A percentile compares a stretch with the other conserved stretches of the same genome.
These are phyloP conservation scores for Fusarium algeriense DNA, from an alignment of 2,329 filamentous ascomycete species.

Conservation along the genomic window DNA sequence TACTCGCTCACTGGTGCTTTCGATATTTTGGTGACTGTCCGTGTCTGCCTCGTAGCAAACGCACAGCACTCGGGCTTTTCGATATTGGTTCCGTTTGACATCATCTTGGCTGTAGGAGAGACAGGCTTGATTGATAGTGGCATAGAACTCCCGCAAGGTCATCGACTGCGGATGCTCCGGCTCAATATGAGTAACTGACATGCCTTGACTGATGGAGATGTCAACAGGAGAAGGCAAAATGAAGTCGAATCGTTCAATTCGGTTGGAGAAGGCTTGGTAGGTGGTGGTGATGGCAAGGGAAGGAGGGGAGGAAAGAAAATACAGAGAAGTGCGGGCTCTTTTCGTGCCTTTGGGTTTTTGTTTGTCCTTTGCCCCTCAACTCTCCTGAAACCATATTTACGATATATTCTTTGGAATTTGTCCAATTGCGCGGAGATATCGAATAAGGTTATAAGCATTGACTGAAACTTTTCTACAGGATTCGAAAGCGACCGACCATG, in stretches of 20 bases:
- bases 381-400: not conserved
- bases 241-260: no score
- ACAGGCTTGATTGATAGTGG: not conserved
- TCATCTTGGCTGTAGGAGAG: not conserved
- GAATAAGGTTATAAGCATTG: not conserved
- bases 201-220: not conserved
- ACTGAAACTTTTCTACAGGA: not conserved
- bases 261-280: no score
- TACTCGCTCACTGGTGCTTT: not conserved
- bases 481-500: not conserved
- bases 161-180: not conserved
- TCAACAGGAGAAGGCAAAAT: no score
- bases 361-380: not conserved
- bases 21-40: not conserved
- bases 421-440: not conserved
- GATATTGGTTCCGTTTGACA: not conserved
- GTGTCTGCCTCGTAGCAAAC: not conserved
- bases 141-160: not conserved
- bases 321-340: not conserved
- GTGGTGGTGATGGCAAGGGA: no score
- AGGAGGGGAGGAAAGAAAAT: no score
- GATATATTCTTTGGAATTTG: not conserved
- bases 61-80: not conserved
- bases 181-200: not conserved
- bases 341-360: not conserved